Base-by-base conservation (phyloP, 2,329 filamentous ascomycete genomes). In the Cordyceps cicadae region DNA sequence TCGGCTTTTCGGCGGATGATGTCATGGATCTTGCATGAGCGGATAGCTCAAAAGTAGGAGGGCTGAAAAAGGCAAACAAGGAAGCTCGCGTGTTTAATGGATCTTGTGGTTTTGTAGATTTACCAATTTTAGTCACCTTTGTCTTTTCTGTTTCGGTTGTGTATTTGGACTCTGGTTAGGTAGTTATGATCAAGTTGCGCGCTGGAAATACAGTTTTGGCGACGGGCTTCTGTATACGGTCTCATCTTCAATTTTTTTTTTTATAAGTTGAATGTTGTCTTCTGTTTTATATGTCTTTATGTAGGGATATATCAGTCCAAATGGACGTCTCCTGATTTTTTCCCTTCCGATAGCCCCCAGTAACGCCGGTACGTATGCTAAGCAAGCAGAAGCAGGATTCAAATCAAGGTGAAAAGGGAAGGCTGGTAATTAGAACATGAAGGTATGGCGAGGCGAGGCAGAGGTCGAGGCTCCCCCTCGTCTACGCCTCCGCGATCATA, bases 1-100 rank as follows among this genome's bases (percentile, higher is more conserved):
- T 95, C 79, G 88, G 89, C 17, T 90, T 97, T 63, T 75, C 78
- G 64, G 77, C 75, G 14, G 81, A 76, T 34, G 79, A 83, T 65
- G 69, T 74, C 61, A 84, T 85, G 81, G 80, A 82, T 66, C 73
- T 82, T 66, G 71, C 75, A 66, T 80, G 62, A 70, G 63, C 43
- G 15, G 26, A 37, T 34, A 39, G 11, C 7, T 19, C 19, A 19
- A 9, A 8, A 24, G 14, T 41, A 2, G 43, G 15, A 34, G 39
- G 50, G 37, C 26, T 39, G n/a, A 60, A 46, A 26, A 60, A 24
- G 17, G 34, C 19, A 46, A 29, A 7, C 29, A 8, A n/a, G 50
- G 45, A 54, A 54, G n/a, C 17, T n/a, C 32, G 11, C 26, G 29
- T 24, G 21, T 50, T 41, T 49, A 52, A 57, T 57, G 54, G 60